phyloP scores from a whole-genome alignment of 805 yeast species.

The Schwanniomyces vanrijiae region DNA sequence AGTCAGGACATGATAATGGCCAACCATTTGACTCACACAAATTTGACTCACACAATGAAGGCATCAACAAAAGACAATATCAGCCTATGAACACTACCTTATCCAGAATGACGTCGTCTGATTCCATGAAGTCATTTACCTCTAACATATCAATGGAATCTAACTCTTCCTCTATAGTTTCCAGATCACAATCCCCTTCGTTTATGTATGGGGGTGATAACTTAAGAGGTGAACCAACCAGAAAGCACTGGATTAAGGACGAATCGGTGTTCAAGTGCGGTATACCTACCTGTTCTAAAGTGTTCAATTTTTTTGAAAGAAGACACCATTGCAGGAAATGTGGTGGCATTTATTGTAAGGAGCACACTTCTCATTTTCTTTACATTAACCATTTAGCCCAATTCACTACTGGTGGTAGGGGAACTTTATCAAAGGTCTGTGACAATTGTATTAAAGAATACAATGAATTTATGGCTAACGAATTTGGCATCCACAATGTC shows the following conservation, averaged over 20 bases:
- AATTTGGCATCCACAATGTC: constrained; percentile 31
- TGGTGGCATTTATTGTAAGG: constrained; percentile 76
- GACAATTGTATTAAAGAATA: constrained; percentile 64
- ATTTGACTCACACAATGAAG: neutral
- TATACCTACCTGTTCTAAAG: constrained; percentile 52
- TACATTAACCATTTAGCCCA: constrained; percentile 60
- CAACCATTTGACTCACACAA: neutral
- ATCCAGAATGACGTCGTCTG: constrained; percentile 2
- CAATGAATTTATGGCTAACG: constrained; percentile 45
- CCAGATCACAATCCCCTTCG: constrained; percentile 7
- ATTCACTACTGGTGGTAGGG: constrained; percentile 66
- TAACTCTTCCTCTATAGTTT: constrained; percentile 5
- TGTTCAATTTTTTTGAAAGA: constrained; percentile 76
- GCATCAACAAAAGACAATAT: neutral
- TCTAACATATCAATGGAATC: constrained; percentile 31
- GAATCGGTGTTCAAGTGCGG: constrained; percentile 61
- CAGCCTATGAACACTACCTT: constrained; percentile 1
- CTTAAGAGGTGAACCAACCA: constrained; percentile 47
- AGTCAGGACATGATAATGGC: neutral
- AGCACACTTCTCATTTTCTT: constrained; percentile 58
- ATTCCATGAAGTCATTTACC: constrained; percentile 31
- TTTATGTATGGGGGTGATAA: constrained; percentile 19
- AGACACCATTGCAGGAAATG: constrained; percentile 85
- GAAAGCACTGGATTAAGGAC: constrained; percentile 77
- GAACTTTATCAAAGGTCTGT: constrained; percentile 69